phyloP scores from a whole-genome alignment of 2,329 filamentous ascomycete genomes.

The Ilyonectria mors-panacis region DNA sequence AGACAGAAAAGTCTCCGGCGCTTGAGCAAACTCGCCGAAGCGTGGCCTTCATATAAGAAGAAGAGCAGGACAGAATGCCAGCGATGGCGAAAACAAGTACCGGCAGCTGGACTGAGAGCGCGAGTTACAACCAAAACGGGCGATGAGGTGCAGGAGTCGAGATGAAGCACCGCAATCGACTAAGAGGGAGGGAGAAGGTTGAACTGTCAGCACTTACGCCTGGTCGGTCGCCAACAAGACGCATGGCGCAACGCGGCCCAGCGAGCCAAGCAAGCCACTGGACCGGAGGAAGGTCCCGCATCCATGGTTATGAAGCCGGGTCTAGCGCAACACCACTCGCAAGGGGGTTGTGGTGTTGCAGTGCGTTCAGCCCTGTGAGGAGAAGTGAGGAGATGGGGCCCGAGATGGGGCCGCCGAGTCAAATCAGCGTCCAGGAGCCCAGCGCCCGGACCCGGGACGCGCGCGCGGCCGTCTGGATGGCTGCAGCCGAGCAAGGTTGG shows the following conservation, averaged over 20 bases:
- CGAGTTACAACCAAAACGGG: constrained; percentile 22
- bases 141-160: constrained; percentile 19
- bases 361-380: constrained; percentile 37
- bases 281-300: constrained; percentile 20
- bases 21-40: constrained; percentile 20
- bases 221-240: not conserved
- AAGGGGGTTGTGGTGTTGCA: constrained; percentile 16
- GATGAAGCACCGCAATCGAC: constrained; percentile 20
- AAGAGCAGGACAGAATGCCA: not conserved
- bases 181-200: constrained; percentile 10
- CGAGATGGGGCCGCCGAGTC: constrained; percentile 31
- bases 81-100: not conserved
- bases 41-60: constrained; percentile 30
- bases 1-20: constrained; percentile 29
- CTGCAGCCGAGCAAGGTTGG: constrained; percentile 14
- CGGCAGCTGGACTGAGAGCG: constrained; percentile 3
- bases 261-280: constrained; percentile 3
- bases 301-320: constrained; percentile 21
- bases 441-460: constrained; percentile 1
- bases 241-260: constrained; percentile 16
- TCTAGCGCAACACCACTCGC: constrained; percentile 22
- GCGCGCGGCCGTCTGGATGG: constrained; percentile 15
- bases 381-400: constrained; percentile 18
- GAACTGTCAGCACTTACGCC: constrained; percentile 25
- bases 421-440: constrained; percentile 31